Evolutionary conservation across 306 rosid species (phyloP).

Genomic region (Lupinus albus): DNA sequence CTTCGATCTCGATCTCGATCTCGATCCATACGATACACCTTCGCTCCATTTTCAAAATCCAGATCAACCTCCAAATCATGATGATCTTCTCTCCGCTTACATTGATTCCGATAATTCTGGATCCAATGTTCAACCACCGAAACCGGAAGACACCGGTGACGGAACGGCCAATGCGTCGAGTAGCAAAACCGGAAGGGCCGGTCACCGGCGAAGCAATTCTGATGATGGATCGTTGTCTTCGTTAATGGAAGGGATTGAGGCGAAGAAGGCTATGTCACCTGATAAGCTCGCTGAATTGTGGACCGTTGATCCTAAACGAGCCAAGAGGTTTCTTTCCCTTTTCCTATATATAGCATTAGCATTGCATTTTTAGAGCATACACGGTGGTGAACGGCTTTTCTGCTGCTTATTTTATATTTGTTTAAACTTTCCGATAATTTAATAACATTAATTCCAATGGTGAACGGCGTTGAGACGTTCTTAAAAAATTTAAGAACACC

Average conservation of each 20-base stretch:
- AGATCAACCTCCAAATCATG: constrained; percentile 66
- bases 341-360: background rate
- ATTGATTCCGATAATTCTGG: constrained; percentile 70
- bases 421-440: too few species aligned
- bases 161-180: too few species aligned
- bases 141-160: too few species aligned
- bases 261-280: constrained; percentile 96
- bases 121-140: constrained; percentile 48
- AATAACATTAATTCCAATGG: too few species aligned
- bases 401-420: too few species aligned
- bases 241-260: constrained; percentile 65
- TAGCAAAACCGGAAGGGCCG: background rate
- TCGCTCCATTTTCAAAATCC: constrained; percentile 69
- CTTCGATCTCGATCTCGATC: constrained; percentile 69
- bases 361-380: too few species aligned
- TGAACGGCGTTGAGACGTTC: too few species aligned
- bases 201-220: constrained; percentile 84
- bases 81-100: constrained; percentile 58
- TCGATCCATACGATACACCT: constrained; percentile 60
- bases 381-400: too few species aligned
- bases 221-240: constrained; percentile 58
- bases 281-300: constrained; percentile 93
- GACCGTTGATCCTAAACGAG: constrained; percentile 93
- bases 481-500: too few species aligned
- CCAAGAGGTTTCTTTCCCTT: constrained; percentile 65